These are phyloP conservation scores for Chrysanthemum lavandulifolium DNA, from an alignment of 129 eudicot species.

Conservation along the genomic window DNA sequence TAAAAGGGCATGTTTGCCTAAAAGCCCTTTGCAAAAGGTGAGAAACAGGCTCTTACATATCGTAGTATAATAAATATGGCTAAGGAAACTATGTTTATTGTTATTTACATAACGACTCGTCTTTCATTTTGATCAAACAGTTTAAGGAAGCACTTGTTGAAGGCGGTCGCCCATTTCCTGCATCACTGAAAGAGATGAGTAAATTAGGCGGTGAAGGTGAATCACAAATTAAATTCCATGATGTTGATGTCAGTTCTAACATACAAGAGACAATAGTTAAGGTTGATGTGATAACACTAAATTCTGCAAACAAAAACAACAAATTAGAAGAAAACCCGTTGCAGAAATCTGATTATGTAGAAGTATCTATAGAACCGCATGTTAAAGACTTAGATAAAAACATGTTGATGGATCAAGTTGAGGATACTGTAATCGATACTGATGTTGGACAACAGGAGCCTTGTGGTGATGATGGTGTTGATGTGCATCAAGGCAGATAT, in stretches of 20 bases:
- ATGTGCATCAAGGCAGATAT: neutral
- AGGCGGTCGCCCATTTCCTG: slow-evolving; percentile 42
- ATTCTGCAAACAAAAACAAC: slow-evolving; percentile 1
- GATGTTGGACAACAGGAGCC: neutral
- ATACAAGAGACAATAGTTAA: slow-evolving; percentile 6
- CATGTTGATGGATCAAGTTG: slow-evolving; percentile 11
- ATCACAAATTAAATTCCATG: slow-evolving; percentile 3
- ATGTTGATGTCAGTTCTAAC: neutral
- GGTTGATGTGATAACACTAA: slow-evolving; percentile 12
- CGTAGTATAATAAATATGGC: neutral
- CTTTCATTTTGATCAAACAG: slow-evolving; percentile 38
- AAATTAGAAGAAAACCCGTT: neutral
- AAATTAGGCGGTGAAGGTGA: slow-evolving; percentile 30
- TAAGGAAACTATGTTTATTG: neutral
- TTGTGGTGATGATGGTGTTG: neutral
- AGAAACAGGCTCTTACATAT: neutral
- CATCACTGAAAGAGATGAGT: slow-evolving; percentile 55
- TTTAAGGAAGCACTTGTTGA: slow-evolving; percentile 61
- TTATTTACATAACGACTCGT: neutral
- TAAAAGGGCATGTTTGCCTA: slow-evolving; percentile 52
- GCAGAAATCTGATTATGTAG: slow-evolving; percentile 15
- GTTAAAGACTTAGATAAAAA: slow-evolving; percentile 10
- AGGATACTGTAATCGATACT: neutral
- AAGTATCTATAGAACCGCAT: slow-evolving; percentile 23
- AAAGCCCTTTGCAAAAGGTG: slow-evolving; percentile 57